Evolutionary conservation across 2,329 filamentous ascomycete genomes (phyloP), one percentile per base, ranked within the genome.

Genomic region (Cladosporium sp.): DNA sequence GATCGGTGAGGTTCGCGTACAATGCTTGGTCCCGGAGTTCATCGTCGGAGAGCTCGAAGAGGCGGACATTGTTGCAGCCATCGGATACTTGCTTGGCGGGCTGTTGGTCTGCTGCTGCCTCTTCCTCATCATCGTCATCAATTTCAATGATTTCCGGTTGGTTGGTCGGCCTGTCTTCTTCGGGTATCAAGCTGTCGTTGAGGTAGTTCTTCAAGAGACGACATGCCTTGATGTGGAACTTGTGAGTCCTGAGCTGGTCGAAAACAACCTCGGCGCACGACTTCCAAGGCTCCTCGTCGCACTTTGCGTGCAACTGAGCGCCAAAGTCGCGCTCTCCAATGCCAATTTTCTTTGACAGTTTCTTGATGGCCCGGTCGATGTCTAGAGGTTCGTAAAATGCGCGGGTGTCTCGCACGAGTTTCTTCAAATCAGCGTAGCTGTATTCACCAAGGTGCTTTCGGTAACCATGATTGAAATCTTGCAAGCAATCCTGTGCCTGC

Each of bases 11-110:
- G 49, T 53, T 28, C 59, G 67, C 70, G 34, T 73, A 73, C 18
- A 66, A 58, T 13, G 58, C 54, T 51, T 73, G 71, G 10, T 66
- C 34, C 10, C 65, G 23, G 32, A 68, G 65, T 16, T 71, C 67
- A 14, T 65, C 39, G 18, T 66, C 30, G 5, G 68, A 61, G 26
- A 70, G 51, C 7, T 69, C 60, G n/a, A 7, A 28, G 14, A 63
- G 36, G 39, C 36, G 53, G 62, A 58, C 26, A 18, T 63, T 39
- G 18, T 63, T 63, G 23, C 26, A 23, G n/a, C 21, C 34, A 2
- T 36, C 30, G 30, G 16, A 10, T 25, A 13, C 32, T 34, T 43
- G 7, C 14, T 63, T 46, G 25, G 10, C 25, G 18, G 8, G 6
- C 1, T 14, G 16, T 54, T n/a, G 26, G 8, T 54, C 18, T 30